These are phyloP conservation scores for Coprinopsis sp. DNA, from an alignment of 768 basidiomycete species.

Conservation along the genomic window DNA sequence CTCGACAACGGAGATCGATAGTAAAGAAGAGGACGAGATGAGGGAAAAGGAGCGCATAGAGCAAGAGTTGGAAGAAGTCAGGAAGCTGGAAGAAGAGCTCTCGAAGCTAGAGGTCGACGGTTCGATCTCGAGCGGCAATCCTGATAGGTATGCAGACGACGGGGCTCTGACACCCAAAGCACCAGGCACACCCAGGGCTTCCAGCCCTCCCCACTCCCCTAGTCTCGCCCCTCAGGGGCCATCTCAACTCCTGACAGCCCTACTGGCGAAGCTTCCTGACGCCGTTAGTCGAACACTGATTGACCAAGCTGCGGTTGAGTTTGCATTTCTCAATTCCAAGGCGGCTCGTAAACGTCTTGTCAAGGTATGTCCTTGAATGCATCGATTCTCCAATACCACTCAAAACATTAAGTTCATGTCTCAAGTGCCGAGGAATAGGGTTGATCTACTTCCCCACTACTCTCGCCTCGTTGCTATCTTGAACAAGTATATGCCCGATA, in stretches of 20 bases:
- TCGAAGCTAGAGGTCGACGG: constrained; percentile 50
- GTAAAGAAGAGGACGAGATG: constrained; percentile 30
- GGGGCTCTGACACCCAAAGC: constrained; percentile 62
- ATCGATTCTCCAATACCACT: constrained; percentile 1
- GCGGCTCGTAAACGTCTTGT: constrained; percentile 88
- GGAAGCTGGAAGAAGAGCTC: constrained; percentile 74
- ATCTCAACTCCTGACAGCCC: constrained; percentile 84
- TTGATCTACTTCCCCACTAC: constrained; percentile 91
- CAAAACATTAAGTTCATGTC: constrained; percentile 57
- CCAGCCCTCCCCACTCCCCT: constrained; percentile 58
- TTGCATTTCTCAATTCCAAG: constrained; percentile 95
- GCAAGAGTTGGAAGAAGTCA: constrained; percentile 62
- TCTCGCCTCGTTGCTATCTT: constrained; percentile 85
- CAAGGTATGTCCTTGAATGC: constrained; percentile 47
- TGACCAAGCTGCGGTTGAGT: constrained; percentile 93
- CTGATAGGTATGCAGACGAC: constrained; percentile 14
- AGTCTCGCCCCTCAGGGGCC: constrained; percentile 84
- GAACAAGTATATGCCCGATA: constrained; percentile 89
- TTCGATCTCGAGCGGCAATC: constrained; percentile 8
- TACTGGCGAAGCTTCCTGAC: constrained; percentile 89
- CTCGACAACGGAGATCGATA: constrained; percentile 39
- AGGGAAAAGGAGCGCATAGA: constrained; percentile 48
- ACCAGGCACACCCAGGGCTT: constrained; percentile 59
- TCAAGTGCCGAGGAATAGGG: constrained; percentile 82
- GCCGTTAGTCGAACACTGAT: constrained; percentile 87